phyloP scores from a whole-genome alignment of 345 rosid species.

The Populus alba region DNA sequence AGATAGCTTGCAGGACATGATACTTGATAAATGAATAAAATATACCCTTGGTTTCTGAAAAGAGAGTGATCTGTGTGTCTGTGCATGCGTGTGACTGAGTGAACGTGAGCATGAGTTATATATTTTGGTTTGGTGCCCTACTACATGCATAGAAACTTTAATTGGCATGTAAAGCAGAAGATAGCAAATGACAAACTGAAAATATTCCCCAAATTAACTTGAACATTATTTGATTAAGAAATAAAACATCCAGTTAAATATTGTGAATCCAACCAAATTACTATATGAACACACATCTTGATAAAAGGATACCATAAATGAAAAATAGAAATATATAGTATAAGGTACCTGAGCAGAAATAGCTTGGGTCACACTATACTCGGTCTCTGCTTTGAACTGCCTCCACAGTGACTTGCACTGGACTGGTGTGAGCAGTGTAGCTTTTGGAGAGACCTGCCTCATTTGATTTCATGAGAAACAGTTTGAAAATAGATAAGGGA shows the following conservation, averaged over 20 bases:
- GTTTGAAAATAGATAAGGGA: not conserved
- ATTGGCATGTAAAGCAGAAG: too few relatives aligned
- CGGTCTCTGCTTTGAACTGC: slow-evolving; percentile 31
- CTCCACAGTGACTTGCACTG: slow-evolving; percentile 31
- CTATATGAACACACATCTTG: not conserved
- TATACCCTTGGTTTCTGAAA: too few relatives aligned
- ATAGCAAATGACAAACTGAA: not conserved
- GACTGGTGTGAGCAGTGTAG: slow-evolving; percentile 28
- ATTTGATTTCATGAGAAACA: slow-evolving; percentile 12
- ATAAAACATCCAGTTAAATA: not conserved
- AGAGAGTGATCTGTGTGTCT: too few relatives aligned
- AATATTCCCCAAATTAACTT: not conserved
- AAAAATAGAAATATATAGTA: not conserved
- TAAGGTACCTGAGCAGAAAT: slow-evolving; percentile 61
- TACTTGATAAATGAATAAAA: too few relatives aligned
- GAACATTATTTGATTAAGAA: not conserved
- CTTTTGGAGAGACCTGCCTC: slow-evolving; percentile 50
- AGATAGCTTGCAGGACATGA: too few relatives aligned
- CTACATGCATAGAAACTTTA: too few relatives aligned
- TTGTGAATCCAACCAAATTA: not conserved
- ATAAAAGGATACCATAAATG: not conserved
- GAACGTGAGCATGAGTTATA: too few relatives aligned
- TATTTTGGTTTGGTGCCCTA: too few relatives aligned
- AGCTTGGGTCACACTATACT: slow-evolving; percentile 43
- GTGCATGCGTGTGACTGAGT: too few relatives aligned